A percentile compares a stretch with the other conserved stretches of the same genome.
phyloP scores from a whole-genome alignment of 805 yeast species.

The Dipodascus geniculatus region DNA sequence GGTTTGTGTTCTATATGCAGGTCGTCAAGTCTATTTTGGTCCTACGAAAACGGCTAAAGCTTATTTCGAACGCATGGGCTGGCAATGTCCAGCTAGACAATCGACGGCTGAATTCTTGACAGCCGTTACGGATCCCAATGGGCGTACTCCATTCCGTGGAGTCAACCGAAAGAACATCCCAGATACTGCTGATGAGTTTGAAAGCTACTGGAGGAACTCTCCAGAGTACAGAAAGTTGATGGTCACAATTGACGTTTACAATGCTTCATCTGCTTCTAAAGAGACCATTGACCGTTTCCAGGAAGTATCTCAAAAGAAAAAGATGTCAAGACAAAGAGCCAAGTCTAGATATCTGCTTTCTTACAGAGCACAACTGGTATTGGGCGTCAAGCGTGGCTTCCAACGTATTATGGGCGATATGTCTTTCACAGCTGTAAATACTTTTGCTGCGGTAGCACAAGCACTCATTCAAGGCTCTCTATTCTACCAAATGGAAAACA shows the following conservation, averaged over 20 bases:
- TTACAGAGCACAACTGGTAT: conserved; percentile 36
- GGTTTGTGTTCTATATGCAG: conserved; percentile 47
- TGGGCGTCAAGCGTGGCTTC: conserved; percentile 40
- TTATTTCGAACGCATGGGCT: conserved; percentile 58
- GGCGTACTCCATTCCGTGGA: conserved; percentile 39
- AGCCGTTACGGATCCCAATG: conserved; percentile 56
- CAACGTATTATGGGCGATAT: conserved; percentile 48
- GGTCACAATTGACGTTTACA: conserved; percentile 35
- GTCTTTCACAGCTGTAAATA: conserved; percentile 35
- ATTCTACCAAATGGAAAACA: conserved; percentile 39
- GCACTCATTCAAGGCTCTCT: conserved; percentile 56
- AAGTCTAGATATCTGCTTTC: conserved; percentile 35
- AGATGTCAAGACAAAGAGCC: conserved; percentile 28
- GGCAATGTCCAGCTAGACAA: conserved; percentile 49
- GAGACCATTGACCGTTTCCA: conserved; percentile 27
- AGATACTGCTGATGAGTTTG: conserved; percentile 49
- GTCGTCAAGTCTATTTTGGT: conserved; percentile 58
- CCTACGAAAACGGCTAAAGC: conserved; percentile 39
- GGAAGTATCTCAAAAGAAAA: conserved; percentile 28
- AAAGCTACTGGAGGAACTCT: conserved; percentile 43
- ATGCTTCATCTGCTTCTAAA: conserved; percentile 20
- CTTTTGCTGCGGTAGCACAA: conserved; percentile 39
- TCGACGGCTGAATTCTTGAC: conserved; percentile 64
- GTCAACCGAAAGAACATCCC: conserved; percentile 41
- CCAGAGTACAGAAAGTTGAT: conserved; percentile 32